Evolutionary conservation across 495 filamentous ascomycete species (phyloP).

Genomic region (Amniculicola lignicola): DNA sequence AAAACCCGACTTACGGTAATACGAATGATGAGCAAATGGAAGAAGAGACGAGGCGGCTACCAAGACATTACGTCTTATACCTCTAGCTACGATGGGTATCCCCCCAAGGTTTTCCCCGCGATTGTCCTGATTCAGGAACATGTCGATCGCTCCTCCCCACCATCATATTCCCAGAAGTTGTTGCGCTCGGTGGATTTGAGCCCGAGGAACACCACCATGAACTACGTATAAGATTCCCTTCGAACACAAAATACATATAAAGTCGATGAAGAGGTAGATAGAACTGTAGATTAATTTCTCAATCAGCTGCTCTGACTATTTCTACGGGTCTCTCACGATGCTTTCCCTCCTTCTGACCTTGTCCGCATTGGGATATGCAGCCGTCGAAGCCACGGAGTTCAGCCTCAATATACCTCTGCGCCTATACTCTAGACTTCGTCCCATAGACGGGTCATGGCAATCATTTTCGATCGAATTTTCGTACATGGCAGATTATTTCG

Average conservation of each 20-base stretch:
- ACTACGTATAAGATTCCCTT: not conserved
- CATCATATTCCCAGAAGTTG: not conserved
- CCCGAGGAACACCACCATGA: not conserved
- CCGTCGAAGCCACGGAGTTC: not conserved
- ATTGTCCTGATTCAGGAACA: not conserved
- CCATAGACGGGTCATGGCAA: not conserved
- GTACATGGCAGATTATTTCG: not conserved
- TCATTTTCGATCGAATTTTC: not conserved
- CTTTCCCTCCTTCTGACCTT: too few species aligned
- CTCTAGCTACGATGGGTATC: too few species aligned
- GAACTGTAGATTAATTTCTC: not conserved
- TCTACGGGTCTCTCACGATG: not conserved
- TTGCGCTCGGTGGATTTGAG: not conserved
- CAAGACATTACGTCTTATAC: too few species aligned
- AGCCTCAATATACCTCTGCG: not conserved
- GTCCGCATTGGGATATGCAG: not conserved
- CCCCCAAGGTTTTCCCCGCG: too few species aligned
- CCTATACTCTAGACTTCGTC: not conserved
- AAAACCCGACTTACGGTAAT: too few species aligned
- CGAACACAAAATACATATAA: not conserved
- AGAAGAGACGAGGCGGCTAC: too few species aligned
- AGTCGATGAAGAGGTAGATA: not conserved
- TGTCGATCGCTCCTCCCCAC: not conserved
- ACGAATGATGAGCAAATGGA: too few species aligned
- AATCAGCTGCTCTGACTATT: not conserved